Evolutionary conservation across 768 basidiomycete species (phyloP), one percentile per base, ranked within the genome.

Genomic region (Phylloporus sp.): DNA sequence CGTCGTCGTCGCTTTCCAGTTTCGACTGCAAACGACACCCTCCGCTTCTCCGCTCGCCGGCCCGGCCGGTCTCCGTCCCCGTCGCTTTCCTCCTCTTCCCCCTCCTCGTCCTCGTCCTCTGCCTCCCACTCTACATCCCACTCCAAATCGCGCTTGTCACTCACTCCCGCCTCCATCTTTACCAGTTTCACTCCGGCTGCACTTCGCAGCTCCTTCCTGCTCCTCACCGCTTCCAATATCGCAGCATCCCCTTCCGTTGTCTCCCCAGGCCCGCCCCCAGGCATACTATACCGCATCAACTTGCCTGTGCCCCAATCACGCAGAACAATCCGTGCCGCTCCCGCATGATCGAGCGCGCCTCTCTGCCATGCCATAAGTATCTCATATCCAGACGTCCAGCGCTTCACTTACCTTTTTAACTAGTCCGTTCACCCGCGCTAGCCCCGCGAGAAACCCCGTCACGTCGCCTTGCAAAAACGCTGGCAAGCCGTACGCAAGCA

Each of bases 401-500:
- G 26, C 20, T 27, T 9, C 22, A 59, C 69, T 20, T 46, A 86
- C 90, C 77, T 86, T 91, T 69, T 85, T 89, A 11, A 91, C 70
- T 34, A 91, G 72, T 36, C 82, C 80, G 44, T 80, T 76, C 13
- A 84, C 74, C 36, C 91, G 82, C 5, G 91, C 88, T 32, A 94
- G 67, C 37, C 80, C 81, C 21, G 81, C 73, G 29, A 96, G 72
- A 75, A 95, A 93, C 0, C 84, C 81, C 20, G 73, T 72, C 6
- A 76, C 61, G 56, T 93, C 81, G 3, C 84, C 82, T 36, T 72
- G 71, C 9, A 76, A 54, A 63, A 94, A 93, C 8, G 84, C 88
- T 4, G 93, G 88, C 13, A 92, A 71, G 54, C 77, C 82, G 70
- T 94, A 95, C 39, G 82, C 70, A n/a, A 95, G 67, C 87, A 94